Evolutionary conservation across 805 yeast species (phyloP), one percentile per base, ranked within the genome.

Genomic region (Saturnispora bothae): DNA sequence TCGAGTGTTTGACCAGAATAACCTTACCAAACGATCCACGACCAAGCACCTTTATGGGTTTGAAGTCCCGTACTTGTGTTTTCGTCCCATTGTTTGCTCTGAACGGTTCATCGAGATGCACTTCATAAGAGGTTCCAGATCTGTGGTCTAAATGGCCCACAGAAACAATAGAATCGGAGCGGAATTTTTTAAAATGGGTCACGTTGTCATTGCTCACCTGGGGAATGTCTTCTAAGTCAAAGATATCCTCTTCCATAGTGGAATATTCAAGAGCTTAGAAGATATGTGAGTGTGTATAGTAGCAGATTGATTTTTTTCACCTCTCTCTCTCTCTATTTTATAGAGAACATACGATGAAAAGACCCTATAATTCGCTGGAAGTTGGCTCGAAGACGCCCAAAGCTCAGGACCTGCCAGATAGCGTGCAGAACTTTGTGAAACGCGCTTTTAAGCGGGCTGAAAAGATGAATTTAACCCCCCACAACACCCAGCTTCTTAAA

Each of bases 21-120:
- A 85, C 96, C 53, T 83, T 84, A 3, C 96, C 95, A 48, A 82
- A 85, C 2, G 95, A 85, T 3, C 96, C 96, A 36, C 77, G 71
- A 0, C 96, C 96, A 5, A 85, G 63, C 0, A 84, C 92, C 47
- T 74, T 79, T 5, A 86, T 57, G 2, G 83, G 81, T 48, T 71
- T 76, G 50, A 86, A 85, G 52, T 85, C 94, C n/a, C 51, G 48
- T 18, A 60, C 51, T 1, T 36, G 26, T 2, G 48, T 51, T 34
- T 49, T 51, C 17, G 45, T 44, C 25, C 44, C 43, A 5, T n/a
- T n/a, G 7, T 12, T 6, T 10, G 6, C 28, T 10, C 15, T 57
- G 41, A 61, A 69, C 28, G 63, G 54, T 22, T 57, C 54, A 31
- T 63, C 68, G 34, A 73, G 59, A 4, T 61, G 66, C n/a, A 73